Conservation (phyloP, 139 green algal genomes). For the Dunaliella primolecta region DNA sequence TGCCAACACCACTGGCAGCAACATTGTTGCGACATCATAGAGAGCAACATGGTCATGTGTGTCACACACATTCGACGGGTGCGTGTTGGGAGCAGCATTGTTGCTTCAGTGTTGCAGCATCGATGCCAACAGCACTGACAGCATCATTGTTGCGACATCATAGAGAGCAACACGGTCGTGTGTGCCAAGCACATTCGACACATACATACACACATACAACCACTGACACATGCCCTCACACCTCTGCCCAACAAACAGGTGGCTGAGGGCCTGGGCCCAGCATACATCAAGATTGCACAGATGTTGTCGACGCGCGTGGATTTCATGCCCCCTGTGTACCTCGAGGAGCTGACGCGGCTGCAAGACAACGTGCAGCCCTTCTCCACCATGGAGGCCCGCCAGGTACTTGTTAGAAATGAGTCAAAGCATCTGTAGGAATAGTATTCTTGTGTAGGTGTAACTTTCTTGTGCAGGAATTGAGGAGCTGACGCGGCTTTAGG, state of each 20-base stretch:
- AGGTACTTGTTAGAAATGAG: no score
- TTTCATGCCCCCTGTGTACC: slow-evolving; percentile 44
- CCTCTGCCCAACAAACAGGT: slow-evolving; percentile 9
- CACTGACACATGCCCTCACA: neutral
- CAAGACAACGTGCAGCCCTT: slow-evolving; percentile 66
- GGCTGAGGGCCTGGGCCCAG: slow-evolving; percentile 35
- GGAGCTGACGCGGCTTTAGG: no score
- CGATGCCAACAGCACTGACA: neutral
- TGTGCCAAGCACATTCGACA: slow-evolving; percentile 10
- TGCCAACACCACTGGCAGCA: neutral
- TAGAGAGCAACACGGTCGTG: slow-evolving; percentile 33
- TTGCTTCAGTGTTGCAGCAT: neutral
- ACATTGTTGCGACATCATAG: no score
- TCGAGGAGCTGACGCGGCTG: slow-evolving; percentile 46
- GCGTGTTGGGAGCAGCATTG: neutral
- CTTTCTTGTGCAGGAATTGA: no score
- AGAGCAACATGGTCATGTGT: no score
- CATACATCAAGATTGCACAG: slow-evolving; percentile 59
- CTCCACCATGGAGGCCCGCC: slow-evolving; percentile 39
- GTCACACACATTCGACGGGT: no score
- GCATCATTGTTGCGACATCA: no score
- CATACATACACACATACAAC: neutral
- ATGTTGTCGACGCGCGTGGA: slow-evolving; percentile 54
- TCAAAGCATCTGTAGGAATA: no score
- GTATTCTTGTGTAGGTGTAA: no score